Evolutionary conservation across 805 yeast species (phyloP), one percentile per base, ranked within the genome.

Genomic region (Kazachstania bromeliacearum): DNA sequence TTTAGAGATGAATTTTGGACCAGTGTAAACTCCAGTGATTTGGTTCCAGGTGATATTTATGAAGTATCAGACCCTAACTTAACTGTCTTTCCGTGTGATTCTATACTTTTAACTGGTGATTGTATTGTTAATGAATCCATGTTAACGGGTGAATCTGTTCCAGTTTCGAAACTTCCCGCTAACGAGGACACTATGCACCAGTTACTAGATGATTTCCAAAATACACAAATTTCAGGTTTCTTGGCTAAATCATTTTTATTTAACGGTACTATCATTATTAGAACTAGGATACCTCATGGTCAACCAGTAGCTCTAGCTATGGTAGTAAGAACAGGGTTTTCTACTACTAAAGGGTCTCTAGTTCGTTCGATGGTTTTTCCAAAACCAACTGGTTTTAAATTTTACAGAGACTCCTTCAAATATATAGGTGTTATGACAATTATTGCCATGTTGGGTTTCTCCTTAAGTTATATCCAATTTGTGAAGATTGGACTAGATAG

Each of bases 121-220:
- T 84, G 95, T 55, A 87, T 92, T 37, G 82, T 92, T n/a, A 92
- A 92, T 57, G 99, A 92, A 55, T 83, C 96, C 5, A 92, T 92
- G 95, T 68, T 92, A 15, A 92, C 99, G 0, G 99, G 99, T 27
- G 99, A 92, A 57, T 85, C 96, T 35, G 96, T 92, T 1, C 98
- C 99, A 0, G 95, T 92, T 2, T 75, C 96, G 0, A 92, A 92
- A 56, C 43, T 67, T 8, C 71, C 83, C 2, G 85, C 92, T 2
- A 62, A 69, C 1, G 68, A 71, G 12, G 87, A 78, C 7, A 67
- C 78, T 0, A 71, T 85, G 27, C 60, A 60, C n/a, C 64, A 65
- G 15, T 57, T 84, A 33, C 64, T 75, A 2, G 67, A 67, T n/a
- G 79, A 76, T 46, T 75, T 78, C 42, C 62, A 62, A 17, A 66